Percentiles rank a stretch among this genome's conserved stretches.
phyloP scores from a whole-genome alignment of 495 filamentous ascomycete species.

The Platismatia glauca region DNA sequence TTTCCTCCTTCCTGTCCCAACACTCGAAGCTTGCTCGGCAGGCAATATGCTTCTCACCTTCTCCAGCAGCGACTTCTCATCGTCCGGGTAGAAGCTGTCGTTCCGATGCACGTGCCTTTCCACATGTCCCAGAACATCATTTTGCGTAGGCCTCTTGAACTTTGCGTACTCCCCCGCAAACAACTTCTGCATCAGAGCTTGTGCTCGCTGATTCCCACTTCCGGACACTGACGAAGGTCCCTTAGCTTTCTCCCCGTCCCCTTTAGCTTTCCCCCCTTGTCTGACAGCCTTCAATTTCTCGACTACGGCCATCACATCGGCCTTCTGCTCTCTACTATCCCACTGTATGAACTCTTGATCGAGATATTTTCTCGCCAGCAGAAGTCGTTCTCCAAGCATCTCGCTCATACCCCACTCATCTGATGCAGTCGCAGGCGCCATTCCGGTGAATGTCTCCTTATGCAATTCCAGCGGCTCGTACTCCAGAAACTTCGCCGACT shows the following conservation, averaged over 20 bases:
- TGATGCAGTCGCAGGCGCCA: conserved; percentile 8
- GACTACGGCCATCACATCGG: conserved; percentile 31
- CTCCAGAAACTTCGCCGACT: neutral
- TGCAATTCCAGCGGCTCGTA: conserved; percentile 1
- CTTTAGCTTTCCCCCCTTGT: conserved; percentile 30
- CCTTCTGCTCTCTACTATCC: conserved; percentile 33
- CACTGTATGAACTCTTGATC: conserved; percentile 38
- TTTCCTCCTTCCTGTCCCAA: neutral
- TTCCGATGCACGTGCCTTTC: conserved; percentile 37
- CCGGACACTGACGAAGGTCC: conserved; percentile 38
- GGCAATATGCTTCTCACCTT: conserved; percentile 33
- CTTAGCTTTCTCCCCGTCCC: conserved; percentile 32
- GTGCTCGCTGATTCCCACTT: conserved; percentile 40
- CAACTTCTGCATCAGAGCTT: conserved; percentile 59
- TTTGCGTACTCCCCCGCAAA: conserved; percentile 46
- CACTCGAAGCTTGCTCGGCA: neutral
- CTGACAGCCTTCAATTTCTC: conserved; percentile 30
- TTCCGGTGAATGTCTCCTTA: neutral
- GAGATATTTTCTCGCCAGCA: conserved; percentile 20
- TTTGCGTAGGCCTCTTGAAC: conserved; percentile 9
- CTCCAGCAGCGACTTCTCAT: conserved; percentile 36
- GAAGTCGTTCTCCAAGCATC: conserved; percentile 10
- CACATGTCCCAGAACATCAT: conserved; percentile 30
- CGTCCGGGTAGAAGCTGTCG: conserved; percentile 35
- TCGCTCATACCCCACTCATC: conserved; percentile 11